Base-by-base conservation (phyloP, 1,139 yeast species). In the Ogataea hybrid region DNA sequence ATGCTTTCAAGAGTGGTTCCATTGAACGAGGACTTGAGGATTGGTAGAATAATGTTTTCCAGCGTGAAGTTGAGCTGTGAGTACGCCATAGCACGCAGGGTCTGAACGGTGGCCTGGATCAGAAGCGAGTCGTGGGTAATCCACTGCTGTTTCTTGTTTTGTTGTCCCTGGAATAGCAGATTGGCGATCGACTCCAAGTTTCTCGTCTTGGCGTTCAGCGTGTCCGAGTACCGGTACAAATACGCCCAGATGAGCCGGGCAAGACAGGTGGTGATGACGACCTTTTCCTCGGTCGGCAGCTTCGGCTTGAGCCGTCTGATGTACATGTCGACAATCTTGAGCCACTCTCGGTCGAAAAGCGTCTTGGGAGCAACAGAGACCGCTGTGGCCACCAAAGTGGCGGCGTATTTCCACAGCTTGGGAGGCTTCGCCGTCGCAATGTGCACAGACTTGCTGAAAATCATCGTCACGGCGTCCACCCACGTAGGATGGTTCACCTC, bases 401-500 rank as follows among this genome's bases (percentile, higher is more conserved):
- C 75, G 1, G 90, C 80, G 32, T 79, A 74, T 6, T 79, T 75
- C 96, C 97, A 89, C 42, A 76, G 76, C 53, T 78, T 80, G n/a
- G 68, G 69, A 30, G 70, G 67, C 12, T 62, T 50, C 23, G 71
- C 56, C 4, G 58, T 68, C 32, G 74, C 54, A 37, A 68, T 63
- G 10, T 61, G 64, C 25, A 71, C 62, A 2, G 84, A 79, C 44
- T 75, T 75, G 11, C 73, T 63, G 58, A 76, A 84, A 2, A 89
- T 76, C 15, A 69, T 64, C 25, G 76, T 77, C 42, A 88, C 76
- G 0, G 96, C 94, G 39, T 81, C 85, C 0, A 84, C 82, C 99
- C 98, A 94, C 0, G 85, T 80, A 3, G 98, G 98, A 61, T 89
- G 95, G 57, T 94, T 92, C 1, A 89, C 89, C 61, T 94, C 99